A percentile compares a stretch with the other conserved stretches of the same genome.
Conservation (phyloP, 306 rosid genomes). For the Cicer chorassanicum region DNA sequence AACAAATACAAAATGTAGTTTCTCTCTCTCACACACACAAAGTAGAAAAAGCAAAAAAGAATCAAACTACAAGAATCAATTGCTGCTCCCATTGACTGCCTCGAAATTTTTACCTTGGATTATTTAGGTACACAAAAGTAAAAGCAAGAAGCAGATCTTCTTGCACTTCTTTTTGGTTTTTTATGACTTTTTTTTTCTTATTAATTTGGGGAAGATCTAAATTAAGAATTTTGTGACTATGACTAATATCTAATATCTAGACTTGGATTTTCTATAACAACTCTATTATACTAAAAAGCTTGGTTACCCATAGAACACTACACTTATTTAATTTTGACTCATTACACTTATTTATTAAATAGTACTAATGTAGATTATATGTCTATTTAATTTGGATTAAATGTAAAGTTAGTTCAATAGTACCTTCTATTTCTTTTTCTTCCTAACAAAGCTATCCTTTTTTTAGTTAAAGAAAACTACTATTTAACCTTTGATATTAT, state of each 20-base stretch:
- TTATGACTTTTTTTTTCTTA: slow-evolving; percentile 6
- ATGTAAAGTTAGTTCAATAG: neutral
- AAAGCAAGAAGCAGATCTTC: slow-evolving; percentile 73
- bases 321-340: too few relatives aligned
- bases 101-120: slow-evolving; percentile 53
- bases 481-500: too few relatives aligned
- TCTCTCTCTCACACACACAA: slow-evolving; percentile 36
- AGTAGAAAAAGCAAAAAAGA: slow-evolving; percentile 57
- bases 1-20: slow-evolving; percentile 38
- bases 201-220: neutral
- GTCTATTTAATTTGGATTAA: neutral
- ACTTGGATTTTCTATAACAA: too few relatives aligned
- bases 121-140: slow-evolving; percentile 60
- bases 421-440: neutral
- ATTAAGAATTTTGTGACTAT: slow-evolving; percentile 6
- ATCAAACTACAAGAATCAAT: slow-evolving; percentile 43
- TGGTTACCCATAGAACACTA: too few relatives aligned
- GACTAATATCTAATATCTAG: neutral
- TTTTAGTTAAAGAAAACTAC: too few relatives aligned
- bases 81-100: slow-evolving; percentile 73
- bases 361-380: too few relatives aligned
- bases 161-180: slow-evolving; percentile 53
- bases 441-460: too few relatives aligned
- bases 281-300: too few relatives aligned
- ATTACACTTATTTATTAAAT: too few relatives aligned